phyloP scores from a whole-genome alignment of 2,329 filamentous ascomycete species.

The Aspergillus alliaceus region DNA sequence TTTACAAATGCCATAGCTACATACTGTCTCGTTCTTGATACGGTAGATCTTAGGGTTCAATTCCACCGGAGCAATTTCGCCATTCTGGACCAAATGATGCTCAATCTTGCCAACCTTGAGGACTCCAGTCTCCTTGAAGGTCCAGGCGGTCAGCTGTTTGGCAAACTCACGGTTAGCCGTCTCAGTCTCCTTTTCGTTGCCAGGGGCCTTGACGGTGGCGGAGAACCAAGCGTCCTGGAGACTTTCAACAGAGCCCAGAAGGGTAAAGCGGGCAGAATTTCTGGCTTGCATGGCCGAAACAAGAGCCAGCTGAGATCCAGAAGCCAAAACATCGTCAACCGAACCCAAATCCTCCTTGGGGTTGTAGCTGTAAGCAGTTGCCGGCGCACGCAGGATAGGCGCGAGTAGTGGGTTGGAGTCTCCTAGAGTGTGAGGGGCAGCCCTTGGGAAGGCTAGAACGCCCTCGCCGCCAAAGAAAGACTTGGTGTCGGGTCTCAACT shows the following conservation, averaged over 20 bases:
- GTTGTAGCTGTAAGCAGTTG: slow-evolving; percentile 90
- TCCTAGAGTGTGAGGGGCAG: slow-evolving; percentile 79
- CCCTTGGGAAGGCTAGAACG: slow-evolving; percentile 76
- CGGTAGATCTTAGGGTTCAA: slow-evolving; percentile 85
- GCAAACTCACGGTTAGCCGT: slow-evolving; percentile 84
- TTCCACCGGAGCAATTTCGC: slow-evolving; percentile 48
- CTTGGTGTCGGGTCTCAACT: slow-evolving; percentile 67
- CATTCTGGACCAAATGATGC: slow-evolving; percentile 65
- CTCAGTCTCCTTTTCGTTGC: slow-evolving; percentile 56
- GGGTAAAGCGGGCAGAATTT: slow-evolving; percentile 85
- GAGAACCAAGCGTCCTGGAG: slow-evolving; percentile 88
- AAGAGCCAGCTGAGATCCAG: slow-evolving; percentile 78
- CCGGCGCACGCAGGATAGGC: slow-evolving; percentile 77
- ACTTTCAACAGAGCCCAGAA: slow-evolving; percentile 83
- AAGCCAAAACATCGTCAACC: slow-evolving; percentile 80
- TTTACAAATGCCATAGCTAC: slow-evolving; percentile 41
- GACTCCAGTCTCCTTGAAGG: slow-evolving; percentile 91
- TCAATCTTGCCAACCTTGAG: slow-evolving; percentile 79
- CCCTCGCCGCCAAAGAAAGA: slow-evolving; percentile 72
- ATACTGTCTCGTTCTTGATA: slow-evolving; percentile 93
- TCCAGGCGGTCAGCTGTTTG: slow-evolving; percentile 84
- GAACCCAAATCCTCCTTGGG: slow-evolving; percentile 76
- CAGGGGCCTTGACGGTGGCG: slow-evolving; percentile 65
- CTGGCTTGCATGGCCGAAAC: slow-evolving; percentile 86
- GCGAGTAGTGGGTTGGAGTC: slow-evolving; percentile 71